These are phyloP conservation scores for Immersiporthe knoxdaviesiana DNA, from an alignment of 2,329 filamentous ascomycete species.

Conservation along the genomic window DNA sequence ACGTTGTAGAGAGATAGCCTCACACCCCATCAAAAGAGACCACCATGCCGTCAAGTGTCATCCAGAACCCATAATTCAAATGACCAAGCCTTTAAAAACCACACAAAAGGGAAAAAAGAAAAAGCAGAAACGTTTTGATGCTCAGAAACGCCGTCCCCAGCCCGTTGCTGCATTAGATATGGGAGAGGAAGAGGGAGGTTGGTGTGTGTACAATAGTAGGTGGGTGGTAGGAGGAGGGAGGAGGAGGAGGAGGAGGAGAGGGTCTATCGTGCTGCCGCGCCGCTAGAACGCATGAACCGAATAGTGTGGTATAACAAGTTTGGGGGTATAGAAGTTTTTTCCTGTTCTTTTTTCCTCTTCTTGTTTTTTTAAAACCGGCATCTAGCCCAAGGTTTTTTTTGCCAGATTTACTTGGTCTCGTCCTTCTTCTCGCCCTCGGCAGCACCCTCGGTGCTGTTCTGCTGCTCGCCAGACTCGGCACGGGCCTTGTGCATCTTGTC, in stretches of 20 bases:
- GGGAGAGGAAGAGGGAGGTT: conserved; percentile 33
- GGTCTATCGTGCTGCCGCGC: conserved; percentile 40
- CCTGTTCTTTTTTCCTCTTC: no score
- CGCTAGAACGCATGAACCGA: conserved; percentile 37
- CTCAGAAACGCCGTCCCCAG: conserved; percentile 54
- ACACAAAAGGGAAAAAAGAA: conserved; percentile 25
- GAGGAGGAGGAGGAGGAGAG: conserved; percentile 32
- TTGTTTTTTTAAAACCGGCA: background rate
- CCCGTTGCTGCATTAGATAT: conserved; percentile 51
- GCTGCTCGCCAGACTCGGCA: conserved; percentile 63
- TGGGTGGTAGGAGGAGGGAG: conserved; percentile 44
- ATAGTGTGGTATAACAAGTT: conserved; percentile 31
- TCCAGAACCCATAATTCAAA: conserved; percentile 45
- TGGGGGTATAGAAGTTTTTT: conserved; percentile 34
- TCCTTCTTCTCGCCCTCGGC: conserved; percentile 77
- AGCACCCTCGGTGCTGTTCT: conserved; percentile 52
- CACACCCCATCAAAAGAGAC: conserved; percentile 43
- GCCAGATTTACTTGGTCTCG: conserved; percentile 64
- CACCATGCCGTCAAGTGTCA: conserved; percentile 50
- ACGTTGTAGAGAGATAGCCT: conserved; percentile 48
- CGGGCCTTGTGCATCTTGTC: conserved; percentile 99
- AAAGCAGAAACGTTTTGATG: conserved; percentile 48
- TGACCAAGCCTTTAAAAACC: conserved; percentile 39
- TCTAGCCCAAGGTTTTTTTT: conserved; percentile 5
- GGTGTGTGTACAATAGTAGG: conserved; percentile 51